A percentile compares a stretch with the other conserved stretches of the same genome.
phyloP scores from a whole-genome alignment of 805 yeast species.

The Saitoella complicata region DNA sequence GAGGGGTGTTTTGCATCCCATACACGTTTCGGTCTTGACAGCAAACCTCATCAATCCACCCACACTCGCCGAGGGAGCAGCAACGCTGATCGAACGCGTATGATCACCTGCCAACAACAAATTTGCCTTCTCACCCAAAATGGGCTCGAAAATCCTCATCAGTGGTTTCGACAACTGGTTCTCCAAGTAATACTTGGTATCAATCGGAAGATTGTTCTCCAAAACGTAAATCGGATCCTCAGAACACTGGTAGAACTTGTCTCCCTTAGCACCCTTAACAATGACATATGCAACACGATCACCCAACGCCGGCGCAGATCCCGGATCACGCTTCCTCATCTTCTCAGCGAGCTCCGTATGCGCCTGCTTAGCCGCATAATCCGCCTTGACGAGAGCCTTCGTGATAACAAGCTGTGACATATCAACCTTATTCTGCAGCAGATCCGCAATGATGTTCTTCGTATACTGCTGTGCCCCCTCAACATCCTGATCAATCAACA shows the following conservation, averaged over 20 bases:
- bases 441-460: constrained; percentile 72
- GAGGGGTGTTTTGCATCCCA: constrained; percentile 73
- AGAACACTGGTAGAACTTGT: constrained; percentile 81
- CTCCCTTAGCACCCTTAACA: constrained; percentile 60
- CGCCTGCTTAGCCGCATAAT: constrained; percentile 92
- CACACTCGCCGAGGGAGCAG: constrained; percentile 42
- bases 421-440: constrained; percentile 81
- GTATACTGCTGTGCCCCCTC: constrained; percentile 72
- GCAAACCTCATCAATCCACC: constrained; percentile 90
- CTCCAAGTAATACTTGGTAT: constrained; percentile 82
- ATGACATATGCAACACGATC: constrained; percentile 97
- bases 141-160: constrained; percentile 86
- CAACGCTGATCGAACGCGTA: constrained; percentile 52
- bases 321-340: constrained; percentile 92
- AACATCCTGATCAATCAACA: constrained; percentile 77
- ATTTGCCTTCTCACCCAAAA: constrained; percentile 48
- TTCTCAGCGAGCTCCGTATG: constrained; percentile 93
- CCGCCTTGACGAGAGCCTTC: constrained; percentile 74
- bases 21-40: constrained; percentile 73
- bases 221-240: constrained; percentile 91
- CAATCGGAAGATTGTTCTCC: constrained; percentile 85
- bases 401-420: constrained; percentile 86
- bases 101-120: constrained; percentile 55
- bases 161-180: constrained; percentile 88
- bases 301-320: constrained; percentile 92